Percentiles rank a stretch among this genome's conserved stretches.
Conservation (phyloP, 441 rosid genomes). For the Gossypium trilobum region DNA sequence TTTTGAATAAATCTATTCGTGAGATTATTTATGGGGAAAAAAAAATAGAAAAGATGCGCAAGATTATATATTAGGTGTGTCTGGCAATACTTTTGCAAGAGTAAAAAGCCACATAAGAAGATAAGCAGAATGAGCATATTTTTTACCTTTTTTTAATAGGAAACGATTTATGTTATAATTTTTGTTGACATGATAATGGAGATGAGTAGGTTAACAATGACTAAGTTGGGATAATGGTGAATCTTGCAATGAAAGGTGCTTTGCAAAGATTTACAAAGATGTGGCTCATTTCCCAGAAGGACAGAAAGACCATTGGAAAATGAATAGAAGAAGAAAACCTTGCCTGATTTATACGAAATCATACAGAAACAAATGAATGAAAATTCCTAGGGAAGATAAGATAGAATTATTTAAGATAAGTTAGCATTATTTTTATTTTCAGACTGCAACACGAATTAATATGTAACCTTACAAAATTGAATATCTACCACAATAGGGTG, state of each 20-base stretch:
- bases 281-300: neutral
- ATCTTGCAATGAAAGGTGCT: neutral
- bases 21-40: neutral
- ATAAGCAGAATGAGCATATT: neutral
- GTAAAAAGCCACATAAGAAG: neutral
- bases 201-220: neutral
- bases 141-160: neutral
- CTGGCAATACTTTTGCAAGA: constrained; percentile 3
- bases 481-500: neutral
- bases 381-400: neutral
- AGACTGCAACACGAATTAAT: neutral
- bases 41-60: neutral
- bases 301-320: neutral
- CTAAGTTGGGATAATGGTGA: neutral
- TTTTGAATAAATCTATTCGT: neutral
- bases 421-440: neutral
- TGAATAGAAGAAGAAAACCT: neutral
- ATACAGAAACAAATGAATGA: neutral
- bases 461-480: neutral
- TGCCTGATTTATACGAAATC: neutral
- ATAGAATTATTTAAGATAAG: too few relatives aligned
- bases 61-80: neutral
- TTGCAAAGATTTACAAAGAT: neutral
- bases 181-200: neutral
- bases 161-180: neutral